Evolutionary conservation across 1,139 yeast species (phyloP), one percentile per base, ranked within the genome.

Genomic region (Hemisphaericaspora xylofermentans): DNA sequence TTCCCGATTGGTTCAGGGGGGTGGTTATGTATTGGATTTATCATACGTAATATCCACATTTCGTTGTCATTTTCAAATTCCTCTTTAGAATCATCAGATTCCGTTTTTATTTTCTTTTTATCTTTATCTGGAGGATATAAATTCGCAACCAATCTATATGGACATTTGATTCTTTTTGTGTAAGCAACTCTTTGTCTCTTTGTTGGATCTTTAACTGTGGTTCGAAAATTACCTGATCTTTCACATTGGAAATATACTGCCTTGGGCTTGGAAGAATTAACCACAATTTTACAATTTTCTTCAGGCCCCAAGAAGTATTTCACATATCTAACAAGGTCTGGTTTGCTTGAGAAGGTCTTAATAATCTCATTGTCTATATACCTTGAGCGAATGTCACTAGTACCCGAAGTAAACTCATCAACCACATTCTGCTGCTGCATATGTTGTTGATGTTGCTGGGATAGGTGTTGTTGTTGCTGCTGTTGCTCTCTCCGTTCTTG

Each of bases 221-320:
- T 73, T 53, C 78, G 60, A 50, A 72, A 73, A 19, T 67, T 60
- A 1, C 78, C 78, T 7, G 73, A 64, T 41, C 76, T 58, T 52
- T 73, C 78, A 53, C 78, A 73, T 53, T 71, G 77, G 57, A 72
- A 73, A 54, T 73, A 73, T 13, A 73, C 74, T 2, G 78, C 78
- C 54, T 73, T 72, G 17, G 77, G 76, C 53, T 73, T 73, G 18
- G 76, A 69, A 27, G 74, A 68, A 53, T 71, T 71, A 51, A 73
- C 72, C 36, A 73, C 78, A 52, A 73, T 71, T 52, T 71, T 65
- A 54, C 78, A 71, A 44, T 66, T 68, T 51, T 73, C 78, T 49
- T 69, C 74, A 36, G 64, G 67, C 46, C 70, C 67, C 43, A 73
- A 65, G 28, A 61, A 63, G 33, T 63, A 62, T 53, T 72, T 72